Conservation (phyloP, 2,329 filamentous ascomycete genomes). For the Diaporthe capsici region DNA sequence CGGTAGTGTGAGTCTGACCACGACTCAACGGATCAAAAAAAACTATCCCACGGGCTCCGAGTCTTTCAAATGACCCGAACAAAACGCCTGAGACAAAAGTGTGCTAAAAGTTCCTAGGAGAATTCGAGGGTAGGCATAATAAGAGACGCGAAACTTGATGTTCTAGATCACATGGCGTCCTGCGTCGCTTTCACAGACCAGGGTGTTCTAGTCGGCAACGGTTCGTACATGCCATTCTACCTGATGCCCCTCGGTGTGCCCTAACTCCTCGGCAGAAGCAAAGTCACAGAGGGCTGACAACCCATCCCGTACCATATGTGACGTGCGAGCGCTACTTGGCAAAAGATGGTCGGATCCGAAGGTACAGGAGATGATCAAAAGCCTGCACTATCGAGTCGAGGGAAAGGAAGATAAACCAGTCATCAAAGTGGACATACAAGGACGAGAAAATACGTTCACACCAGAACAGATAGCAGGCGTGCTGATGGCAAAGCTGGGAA, state of each 20-base stretch:
- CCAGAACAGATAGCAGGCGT: neutral
- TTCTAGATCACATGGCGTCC: neutral
- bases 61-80: neutral
- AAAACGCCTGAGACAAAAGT: neutral
- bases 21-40: no score
- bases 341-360: neutral
- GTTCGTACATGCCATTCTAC: neutral
- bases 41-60: accelerated
- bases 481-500: neutral
- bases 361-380: neutral
- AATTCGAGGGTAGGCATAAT: slow-evolving; percentile 2
- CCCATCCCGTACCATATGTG: neutral
- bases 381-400: slow-evolving; percentile 1
- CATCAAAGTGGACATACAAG: neutral
- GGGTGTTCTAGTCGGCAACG: neutral
- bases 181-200: slow-evolving; percentile 13
- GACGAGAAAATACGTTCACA: neutral
- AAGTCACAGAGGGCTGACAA: neutral
- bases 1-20: slow-evolving; percentile 2
- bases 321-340: neutral
- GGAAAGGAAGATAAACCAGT: neutral
- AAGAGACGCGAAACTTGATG: neutral
- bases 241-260: neutral
- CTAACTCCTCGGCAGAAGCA: neutral
- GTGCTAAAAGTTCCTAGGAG: neutral